These are phyloP conservation scores for Pezicula carpinea DNA, from an alignment of 2,329 filamentous ascomycete genomes.

Conservation along the genomic window DNA sequence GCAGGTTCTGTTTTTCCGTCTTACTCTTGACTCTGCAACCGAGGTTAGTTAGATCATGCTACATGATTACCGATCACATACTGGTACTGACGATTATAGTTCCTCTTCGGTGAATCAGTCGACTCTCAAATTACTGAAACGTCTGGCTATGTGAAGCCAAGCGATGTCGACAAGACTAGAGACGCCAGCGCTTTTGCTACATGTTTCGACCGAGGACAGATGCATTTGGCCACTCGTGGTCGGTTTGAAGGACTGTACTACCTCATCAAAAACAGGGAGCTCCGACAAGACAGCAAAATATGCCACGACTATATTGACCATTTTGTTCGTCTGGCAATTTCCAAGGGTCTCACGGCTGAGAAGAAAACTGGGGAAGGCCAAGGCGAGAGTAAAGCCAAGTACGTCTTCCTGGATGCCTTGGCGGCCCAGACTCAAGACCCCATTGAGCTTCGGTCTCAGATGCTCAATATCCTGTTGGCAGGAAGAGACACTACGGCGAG, in stretches of 20 bases:
- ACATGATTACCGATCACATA: neutral
- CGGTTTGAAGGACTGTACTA: conserved; percentile 17
- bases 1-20: conserved; percentile 40
- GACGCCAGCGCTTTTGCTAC: conserved; percentile 35
- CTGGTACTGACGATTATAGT: conserved; percentile 19
- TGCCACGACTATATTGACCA: conserved; percentile 41
- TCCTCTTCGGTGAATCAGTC: conserved; percentile 55
- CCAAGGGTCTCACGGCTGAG: conserved; percentile 9
- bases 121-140: conserved; percentile 24
- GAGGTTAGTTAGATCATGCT: neutral
- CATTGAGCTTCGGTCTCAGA: conserved; percentile 43
- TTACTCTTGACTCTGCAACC: conserved; percentile 26
- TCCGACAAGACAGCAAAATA: conserved; percentile 18
- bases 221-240: conserved; percentile 12
- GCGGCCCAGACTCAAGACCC: conserved; percentile 41
- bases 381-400: conserved; percentile 23
- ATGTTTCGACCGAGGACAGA: conserved; percentile 43
- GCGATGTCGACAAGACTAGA: neutral
- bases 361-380: conserved; percentile 27
- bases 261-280: conserved; percentile 27
- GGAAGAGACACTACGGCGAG: conserved; percentile 55
- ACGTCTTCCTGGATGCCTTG: conserved; percentile 53
- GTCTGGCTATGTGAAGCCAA: neutral
- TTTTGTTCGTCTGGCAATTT: conserved; percentile 37
- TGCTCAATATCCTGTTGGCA: conserved; percentile 50